A percentile compares a stretch with the other conserved stretches of the same genome.
phyloP scores from a whole-genome alignment of 768 basidiomycete genomes.

The Tricholomella constricta region DNA sequence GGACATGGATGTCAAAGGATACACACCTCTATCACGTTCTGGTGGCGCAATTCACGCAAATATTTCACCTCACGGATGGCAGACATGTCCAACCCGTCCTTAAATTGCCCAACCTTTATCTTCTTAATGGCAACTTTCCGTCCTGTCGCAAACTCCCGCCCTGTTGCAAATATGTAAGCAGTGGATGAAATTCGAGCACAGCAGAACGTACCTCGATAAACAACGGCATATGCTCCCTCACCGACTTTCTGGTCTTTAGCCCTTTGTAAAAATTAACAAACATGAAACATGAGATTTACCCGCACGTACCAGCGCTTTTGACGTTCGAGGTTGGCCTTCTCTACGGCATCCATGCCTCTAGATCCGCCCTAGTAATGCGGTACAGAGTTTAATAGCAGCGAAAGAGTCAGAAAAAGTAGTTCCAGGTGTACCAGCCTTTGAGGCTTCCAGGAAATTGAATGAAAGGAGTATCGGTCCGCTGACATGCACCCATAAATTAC shows the following conservation, averaged over 20 bases:
- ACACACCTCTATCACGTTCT: conserved; percentile 89
- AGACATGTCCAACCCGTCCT: conserved; percentile 98
- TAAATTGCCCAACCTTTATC: conserved; percentile 95
- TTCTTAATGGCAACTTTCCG: conserved; percentile 97
- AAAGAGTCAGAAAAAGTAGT: no score
- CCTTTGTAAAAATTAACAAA: conserved; percentile 41
- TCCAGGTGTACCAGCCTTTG: no score
- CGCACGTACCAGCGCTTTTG: conserved; percentile 64
- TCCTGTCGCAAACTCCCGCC: conserved; percentile 71
- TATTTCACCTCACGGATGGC: conserved; percentile 98
- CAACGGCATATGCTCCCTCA: conserved; percentile 95
- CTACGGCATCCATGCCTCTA: conserved; percentile 75
- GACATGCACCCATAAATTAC: background rate
- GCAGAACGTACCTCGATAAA: conserved; percentile 72
- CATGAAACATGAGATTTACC: background rate
- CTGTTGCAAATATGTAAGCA: conserved; percentile 36
- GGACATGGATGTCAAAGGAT: background rate
- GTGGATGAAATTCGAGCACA: background rate
- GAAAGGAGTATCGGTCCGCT: no score
- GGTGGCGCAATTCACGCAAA: conserved; percentile 89
- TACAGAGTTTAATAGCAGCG: no score
- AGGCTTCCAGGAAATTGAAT: no score
- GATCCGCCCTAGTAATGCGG: background rate
- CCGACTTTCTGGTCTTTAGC: conserved; percentile 81
- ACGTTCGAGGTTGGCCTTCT: conserved; percentile 71